phyloP scores from a whole-genome alignment of 2,329 filamentous ascomycete genomes.

The Calonectria crousiana region DNA sequence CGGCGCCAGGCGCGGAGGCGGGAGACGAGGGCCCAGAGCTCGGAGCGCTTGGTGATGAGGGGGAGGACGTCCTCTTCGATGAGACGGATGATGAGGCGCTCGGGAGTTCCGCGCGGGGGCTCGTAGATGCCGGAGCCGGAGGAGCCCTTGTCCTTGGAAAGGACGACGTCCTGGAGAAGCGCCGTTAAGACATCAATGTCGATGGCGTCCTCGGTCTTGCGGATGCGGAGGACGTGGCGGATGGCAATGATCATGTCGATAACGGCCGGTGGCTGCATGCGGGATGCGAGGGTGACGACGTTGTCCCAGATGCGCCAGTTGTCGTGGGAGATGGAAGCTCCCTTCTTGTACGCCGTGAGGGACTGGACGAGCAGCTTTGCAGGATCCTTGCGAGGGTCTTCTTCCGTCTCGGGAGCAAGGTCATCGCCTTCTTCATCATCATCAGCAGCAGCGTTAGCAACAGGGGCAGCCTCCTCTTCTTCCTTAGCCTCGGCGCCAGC shows the following conservation, averaged over 20 bases:
- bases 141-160: slow-evolving; percentile 53
- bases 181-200: slow-evolving; percentile 80
- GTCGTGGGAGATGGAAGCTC: slow-evolving; percentile 83
- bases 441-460: slow-evolving; percentile 35
- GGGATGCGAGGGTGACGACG: slow-evolving; percentile 86
- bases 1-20: slow-evolving; percentile 80
- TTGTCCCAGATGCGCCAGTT: slow-evolving; percentile 98
- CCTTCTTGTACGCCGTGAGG: slow-evolving; percentile 87
- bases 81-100: slow-evolving; percentile 75
- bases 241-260: slow-evolving; percentile 82
- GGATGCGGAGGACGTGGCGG: slow-evolving; percentile 80
- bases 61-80: slow-evolving; percentile 82
- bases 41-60: slow-evolving; percentile 82
- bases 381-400: slow-evolving; percentile 58
- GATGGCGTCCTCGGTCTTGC: slow-evolving; percentile 81
- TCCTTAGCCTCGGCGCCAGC: slow-evolving; percentile 29
- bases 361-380: slow-evolving; percentile 78
- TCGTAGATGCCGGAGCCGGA: slow-evolving; percentile 48
- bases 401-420: slow-evolving; percentile 39
- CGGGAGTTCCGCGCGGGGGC: slow-evolving; percentile 67
- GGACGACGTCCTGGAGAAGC: slow-evolving; percentile 78
- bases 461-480: slow-evolving; percentile 36
- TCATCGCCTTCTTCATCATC: slow-evolving; percentile 48
- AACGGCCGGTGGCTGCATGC: slow-evolving; percentile 80
- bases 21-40: slow-evolving; percentile 82